These are phyloP conservation scores for Lyophyllum shimeji DNA, from an alignment of 768 basidiomycete genomes.

Conservation along the genomic window DNA sequence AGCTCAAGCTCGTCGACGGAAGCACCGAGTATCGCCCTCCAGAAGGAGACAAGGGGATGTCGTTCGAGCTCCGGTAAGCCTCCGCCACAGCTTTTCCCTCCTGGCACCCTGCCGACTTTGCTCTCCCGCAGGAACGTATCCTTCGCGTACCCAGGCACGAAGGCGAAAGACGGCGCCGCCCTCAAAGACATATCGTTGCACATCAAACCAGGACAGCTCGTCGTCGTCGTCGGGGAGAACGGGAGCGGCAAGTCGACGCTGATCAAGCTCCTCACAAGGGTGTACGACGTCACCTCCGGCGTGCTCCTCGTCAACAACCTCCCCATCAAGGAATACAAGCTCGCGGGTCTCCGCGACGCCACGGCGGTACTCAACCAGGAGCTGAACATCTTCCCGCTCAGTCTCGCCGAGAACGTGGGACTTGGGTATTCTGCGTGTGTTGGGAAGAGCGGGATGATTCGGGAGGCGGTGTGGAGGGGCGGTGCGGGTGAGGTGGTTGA, in stretches of 20 bases:
- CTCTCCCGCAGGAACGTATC: slow-evolving; percentile 41
- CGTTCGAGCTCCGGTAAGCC: slow-evolving; percentile 26
- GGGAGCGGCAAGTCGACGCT: slow-evolving; percentile 56
- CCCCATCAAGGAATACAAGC: slow-evolving; percentile 36
- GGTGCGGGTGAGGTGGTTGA: slow-evolving; percentile 20
- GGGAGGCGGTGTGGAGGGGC: slow-evolving; percentile 28
- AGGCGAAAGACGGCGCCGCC: slow-evolving; percentile 33
- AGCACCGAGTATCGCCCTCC: slow-evolving; percentile 20
- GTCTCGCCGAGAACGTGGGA: slow-evolving; percentile 41
- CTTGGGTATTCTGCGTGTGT: slow-evolving; percentile 21
- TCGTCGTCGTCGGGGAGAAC: slow-evolving; percentile 57
- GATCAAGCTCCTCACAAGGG: slow-evolving; percentile 45
- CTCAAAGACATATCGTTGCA: slow-evolving; percentile 39
- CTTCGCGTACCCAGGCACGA: slow-evolving; percentile 48
- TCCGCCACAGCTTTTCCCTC: neutral
- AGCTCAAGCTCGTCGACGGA: slow-evolving; percentile 25
- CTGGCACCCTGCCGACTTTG: neutral
- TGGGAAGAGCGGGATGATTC: slow-evolving; percentile 19
- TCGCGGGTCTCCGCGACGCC: slow-evolving; percentile 38
- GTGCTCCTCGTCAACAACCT: slow-evolving; percentile 41
- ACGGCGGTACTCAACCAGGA: slow-evolving; percentile 52
- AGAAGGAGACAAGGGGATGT: slow-evolving; percentile 22
- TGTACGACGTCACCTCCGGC: slow-evolving; percentile 47
- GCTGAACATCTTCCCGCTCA: slow-evolving; percentile 45
- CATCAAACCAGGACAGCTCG: slow-evolving; percentile 46